Conservation (phyloP, 805 yeast species). For the Kodamaea hsintzibuensis region DNA sequence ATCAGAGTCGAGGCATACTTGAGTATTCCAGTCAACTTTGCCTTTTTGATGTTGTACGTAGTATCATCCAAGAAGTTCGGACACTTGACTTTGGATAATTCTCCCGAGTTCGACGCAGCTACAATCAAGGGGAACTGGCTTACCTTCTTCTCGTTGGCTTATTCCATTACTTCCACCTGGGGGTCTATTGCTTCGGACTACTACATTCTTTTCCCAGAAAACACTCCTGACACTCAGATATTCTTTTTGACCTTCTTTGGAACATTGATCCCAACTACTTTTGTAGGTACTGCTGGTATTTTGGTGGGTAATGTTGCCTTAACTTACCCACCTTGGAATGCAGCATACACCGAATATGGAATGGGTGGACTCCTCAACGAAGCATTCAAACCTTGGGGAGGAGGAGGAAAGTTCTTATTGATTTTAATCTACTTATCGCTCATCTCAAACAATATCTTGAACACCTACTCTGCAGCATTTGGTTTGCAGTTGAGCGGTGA, state of each 20-base stretch:
- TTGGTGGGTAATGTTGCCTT: conserved; percentile 35
- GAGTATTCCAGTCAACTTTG: conserved; percentile 66
- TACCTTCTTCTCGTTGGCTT: conserved; percentile 69
- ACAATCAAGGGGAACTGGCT: conserved; percentile 68
- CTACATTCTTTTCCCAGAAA: conserved; percentile 77
- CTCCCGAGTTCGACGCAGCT: conserved; percentile 32
- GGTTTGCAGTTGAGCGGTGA: conserved; percentile 34
- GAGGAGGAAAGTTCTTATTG: conserved; percentile 35
- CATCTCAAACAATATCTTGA: conserved; percentile 37
- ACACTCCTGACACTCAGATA: conserved; percentile 54
- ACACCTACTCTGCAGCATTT: conserved; percentile 37
- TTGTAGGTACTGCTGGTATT: conserved; percentile 33
- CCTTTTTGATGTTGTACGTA: conserved; percentile 69
- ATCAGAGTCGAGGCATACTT: conserved; percentile 66
- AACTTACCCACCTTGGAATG: conserved; percentile 33
- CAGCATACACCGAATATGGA: conserved; percentile 28
- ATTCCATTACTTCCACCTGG: conserved; percentile 86
- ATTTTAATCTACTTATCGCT: conserved; percentile 33
- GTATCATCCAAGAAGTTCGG: conserved; percentile 51
- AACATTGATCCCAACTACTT: conserved; percentile 47
- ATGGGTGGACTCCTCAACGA: conserved; percentile 35
- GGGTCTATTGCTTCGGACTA: conserved; percentile 86
- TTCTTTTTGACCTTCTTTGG: conserved; percentile 66
- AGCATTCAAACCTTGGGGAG: conserved; percentile 38
- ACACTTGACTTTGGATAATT: conserved; percentile 31